phyloP scores from a whole-genome alignment of 2,329 filamentous ascomycete species.

The Sclerotinia trifoliorum region DNA sequence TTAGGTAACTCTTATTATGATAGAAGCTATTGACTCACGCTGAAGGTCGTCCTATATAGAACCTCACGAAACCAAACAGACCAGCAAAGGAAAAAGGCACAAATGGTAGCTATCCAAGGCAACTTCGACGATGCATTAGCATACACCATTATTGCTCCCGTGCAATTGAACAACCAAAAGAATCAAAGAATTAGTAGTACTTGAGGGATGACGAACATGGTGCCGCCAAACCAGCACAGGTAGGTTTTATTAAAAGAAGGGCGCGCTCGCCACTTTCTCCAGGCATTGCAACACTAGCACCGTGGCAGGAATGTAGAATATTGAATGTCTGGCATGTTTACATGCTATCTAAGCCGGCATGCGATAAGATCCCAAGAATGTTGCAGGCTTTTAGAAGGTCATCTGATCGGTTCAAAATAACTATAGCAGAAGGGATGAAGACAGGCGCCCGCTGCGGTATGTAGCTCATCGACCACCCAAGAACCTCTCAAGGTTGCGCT shows the following conservation, averaged over 20 bases:
- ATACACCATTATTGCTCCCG: not conserved
- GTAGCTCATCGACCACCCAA: not conserved
- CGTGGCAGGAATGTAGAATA: not conserved
- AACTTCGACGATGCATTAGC: constrained; percentile 1
- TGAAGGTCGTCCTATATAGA: not conserved
- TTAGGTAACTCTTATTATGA: not conserved
- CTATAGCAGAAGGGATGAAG: not conserved
- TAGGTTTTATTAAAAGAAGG: not conserved
- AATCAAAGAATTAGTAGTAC: not conserved
- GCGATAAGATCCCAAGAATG: constrained; percentile 1
- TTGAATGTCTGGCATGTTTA: not conserved
- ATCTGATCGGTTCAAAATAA: not conserved
- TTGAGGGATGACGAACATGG: not conserved
- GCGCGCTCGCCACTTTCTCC: not conserved
- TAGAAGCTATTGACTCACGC: not conserved
- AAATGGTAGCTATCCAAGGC: constrained; percentile 5
- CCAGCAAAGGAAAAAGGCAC: not conserved
- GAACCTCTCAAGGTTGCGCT: not conserved
- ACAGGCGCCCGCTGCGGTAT: not conserved
- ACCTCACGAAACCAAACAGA: not conserved
- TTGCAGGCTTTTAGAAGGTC: not conserved
- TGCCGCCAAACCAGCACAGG: not conserved
- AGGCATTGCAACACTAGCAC: not conserved
- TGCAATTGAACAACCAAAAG: not conserved
- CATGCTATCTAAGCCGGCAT: not conserved